Conservation (phyloP, 2,329 filamentous ascomycete genomes). For the Diaporthe sp. region DNA sequence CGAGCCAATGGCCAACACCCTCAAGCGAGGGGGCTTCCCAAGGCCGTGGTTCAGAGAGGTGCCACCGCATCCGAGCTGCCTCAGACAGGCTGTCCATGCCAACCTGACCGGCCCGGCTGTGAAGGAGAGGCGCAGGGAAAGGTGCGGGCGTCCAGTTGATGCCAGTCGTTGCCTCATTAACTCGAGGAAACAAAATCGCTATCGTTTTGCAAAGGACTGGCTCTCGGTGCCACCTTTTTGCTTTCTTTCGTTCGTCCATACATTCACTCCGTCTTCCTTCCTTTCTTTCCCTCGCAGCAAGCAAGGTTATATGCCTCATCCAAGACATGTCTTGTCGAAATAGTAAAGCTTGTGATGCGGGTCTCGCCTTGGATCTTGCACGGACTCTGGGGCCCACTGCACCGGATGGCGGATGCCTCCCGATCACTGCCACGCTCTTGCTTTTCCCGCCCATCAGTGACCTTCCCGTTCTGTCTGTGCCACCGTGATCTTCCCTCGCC, state of each 20-base stretch:
- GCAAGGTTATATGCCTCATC: slow-evolving; percentile 12
- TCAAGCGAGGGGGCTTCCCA: slow-evolving; percentile 40
- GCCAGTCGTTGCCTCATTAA: neutral
- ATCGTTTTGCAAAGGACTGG: neutral
- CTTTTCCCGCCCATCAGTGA: slow-evolving; percentile 18
- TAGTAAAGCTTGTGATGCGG: slow-evolving; percentile 25
- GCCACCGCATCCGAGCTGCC: slow-evolving; percentile 27
- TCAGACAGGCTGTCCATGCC: slow-evolving; percentile 4
- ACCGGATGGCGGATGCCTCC: slow-evolving; percentile 7
- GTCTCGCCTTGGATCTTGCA: slow-evolving; percentile 19
- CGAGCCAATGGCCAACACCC: slow-evolving; percentile 35
- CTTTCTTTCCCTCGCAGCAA: slow-evolving; percentile 7
- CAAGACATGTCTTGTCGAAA: slow-evolving; percentile 26
- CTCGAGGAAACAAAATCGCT: neutral
- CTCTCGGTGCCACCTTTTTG: neutral
- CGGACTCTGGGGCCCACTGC: slow-evolving; percentile 18
- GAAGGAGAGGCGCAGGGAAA: neutral
- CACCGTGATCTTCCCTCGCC: slow-evolving; percentile 1
- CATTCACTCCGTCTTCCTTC: neutral
- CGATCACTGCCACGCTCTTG: slow-evolving; percentile 25
- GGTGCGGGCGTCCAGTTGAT: neutral
- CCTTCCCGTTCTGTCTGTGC: slow-evolving; percentile 29
- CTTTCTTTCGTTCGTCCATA: neutral
- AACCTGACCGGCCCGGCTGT: neutral
- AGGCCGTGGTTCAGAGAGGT: slow-evolving; percentile 34